Evolutionary conservation across 768 basidiomycete genomes (phyloP), one percentile per base, ranked within the genome.

Genomic region (Russula brevipes): DNA sequence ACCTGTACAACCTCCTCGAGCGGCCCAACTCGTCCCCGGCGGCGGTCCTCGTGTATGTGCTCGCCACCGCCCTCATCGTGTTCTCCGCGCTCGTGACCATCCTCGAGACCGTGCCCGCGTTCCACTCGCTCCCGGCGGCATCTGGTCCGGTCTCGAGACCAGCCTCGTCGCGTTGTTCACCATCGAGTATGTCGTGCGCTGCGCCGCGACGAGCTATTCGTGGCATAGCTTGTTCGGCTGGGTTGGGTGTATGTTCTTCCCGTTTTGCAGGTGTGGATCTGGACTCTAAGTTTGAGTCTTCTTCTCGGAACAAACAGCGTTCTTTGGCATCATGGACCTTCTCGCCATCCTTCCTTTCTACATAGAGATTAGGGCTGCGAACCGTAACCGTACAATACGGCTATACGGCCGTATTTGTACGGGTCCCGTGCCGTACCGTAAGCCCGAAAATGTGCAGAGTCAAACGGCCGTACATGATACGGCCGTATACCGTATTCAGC

Each of bases 101-200:
- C 4, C 75, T 92, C 31, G 90, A 92, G 73, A 92, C 91, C 0
- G 85, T 92, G 1, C 90, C 88, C 0, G 80, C 83, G 1, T 85
- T 91, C 66, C 88, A 89, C 70, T 80, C 81, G 10, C 83, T 86
- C 3, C 85, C 3, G 83, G 81, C 14, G 78, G 85, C 42, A 77
- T 88, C 7, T 92, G 94, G 85, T 96, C 95, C 65, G 94, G 94
- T 1, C 71, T 93, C 24, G 94, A 95, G 76, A 93, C 92, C 17
- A 85, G 81, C 56, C 74, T 95, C 10, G 93, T 95, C 31, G 84
- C 86, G 54, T 72, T 94, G 3, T 96, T 95, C 73, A 94, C 94
- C 0, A 79, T 92, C 61, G 94, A 97, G 74, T 95, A 91, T 71
- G 72, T 87, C 33, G 83, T 82, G 12, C 77, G 90, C 41, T 83